A percentile compares a stretch with the other conserved stretches of the same genome.
phyloP scores from a whole-genome alignment of 192 early-diverging fungal genomes.

The Coemansia furcata region DNA sequence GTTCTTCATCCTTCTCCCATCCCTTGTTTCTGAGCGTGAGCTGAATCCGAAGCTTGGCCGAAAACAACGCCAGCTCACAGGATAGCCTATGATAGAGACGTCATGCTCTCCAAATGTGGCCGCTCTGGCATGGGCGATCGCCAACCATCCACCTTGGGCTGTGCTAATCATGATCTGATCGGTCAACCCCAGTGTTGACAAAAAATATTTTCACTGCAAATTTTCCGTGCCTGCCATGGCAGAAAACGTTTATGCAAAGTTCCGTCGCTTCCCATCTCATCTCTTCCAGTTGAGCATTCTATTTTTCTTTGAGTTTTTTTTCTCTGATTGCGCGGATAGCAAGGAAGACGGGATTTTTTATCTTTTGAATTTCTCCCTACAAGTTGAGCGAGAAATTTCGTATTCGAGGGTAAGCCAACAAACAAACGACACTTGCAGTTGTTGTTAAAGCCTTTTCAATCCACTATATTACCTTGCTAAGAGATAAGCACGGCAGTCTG shows the following conservation, averaged over 20 bases:
- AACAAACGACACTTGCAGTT: neutral
- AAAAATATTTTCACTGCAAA: neutral
- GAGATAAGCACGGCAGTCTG: neutral
- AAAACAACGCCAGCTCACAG: neutral
- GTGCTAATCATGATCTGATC: neutral
- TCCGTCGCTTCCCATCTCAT: neutral
- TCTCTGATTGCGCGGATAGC: constrained; percentile 3
- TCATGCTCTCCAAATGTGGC: neutral
- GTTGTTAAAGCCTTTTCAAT: constrained; percentile 2
- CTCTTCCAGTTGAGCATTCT: neutral
- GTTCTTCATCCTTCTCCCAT: neutral
- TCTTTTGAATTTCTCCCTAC: neutral
- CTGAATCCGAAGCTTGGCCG: neutral
- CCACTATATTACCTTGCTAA: neutral
- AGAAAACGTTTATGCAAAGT: neutral
- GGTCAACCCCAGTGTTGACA: neutral
- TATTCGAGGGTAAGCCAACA: constrained; percentile 1
- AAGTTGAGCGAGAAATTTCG: neutral
- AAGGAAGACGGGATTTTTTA: constrained; percentile 1
- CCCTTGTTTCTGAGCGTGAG: neutral
- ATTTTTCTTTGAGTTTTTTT: neutral
- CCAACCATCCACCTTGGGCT: neutral
- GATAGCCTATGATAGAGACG: neutral
- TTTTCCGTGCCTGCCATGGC: neutral
- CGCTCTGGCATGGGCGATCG: neutral